Base-by-base conservation (phyloP, 345 rosid genomes). In the Viola odorata region DNA sequence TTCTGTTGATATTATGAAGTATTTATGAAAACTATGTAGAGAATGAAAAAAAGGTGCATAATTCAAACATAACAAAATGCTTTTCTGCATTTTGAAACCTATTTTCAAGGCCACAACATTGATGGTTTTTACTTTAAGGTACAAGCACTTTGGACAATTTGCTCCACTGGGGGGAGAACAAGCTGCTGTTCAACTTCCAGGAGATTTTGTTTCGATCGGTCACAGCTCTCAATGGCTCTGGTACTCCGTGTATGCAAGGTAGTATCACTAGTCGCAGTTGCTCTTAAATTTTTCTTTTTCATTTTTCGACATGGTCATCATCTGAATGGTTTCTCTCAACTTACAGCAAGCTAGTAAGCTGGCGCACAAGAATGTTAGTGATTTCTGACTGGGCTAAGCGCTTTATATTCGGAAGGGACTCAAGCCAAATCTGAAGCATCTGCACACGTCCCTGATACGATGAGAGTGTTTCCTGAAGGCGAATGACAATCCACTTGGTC, bases 141-240 rank as follows among this genome's bases (percentile, higher is more conserved):
- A 91, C 84, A 88, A 71, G 71, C 88, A 86, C 62, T 74, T 81
- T 0, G 96, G 94, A 61, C 85, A 88, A 63, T 84, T 88, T 77
- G 98, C 98, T 57, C 94, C 94, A 1, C 45, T 91, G 12, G 94
- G 97, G 65, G 97, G 96, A 23, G 91, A 91, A 58, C 87, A 91
- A 61, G 69, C 97, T 39, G 97, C 97, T 55, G 88, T 88, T 14
- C 82, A 91, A 48, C 83, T 91, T 16, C 97, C 97, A 5, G 86
- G 94, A 8, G 96, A 91, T 57, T 81, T 86, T 86, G 81, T 91
- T 11, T 88, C 94, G 0, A 84, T 91, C 52, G 97, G 96, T 1
- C 85, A 63, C 15, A 83, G 91, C 57, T 67, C 73, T 8, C 96
- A 84, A 64, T 88, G 97, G 96, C 91, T 88, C 0, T 91, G 92